Evolutionary conservation across 129 eudicot species (phyloP).

Genomic region (Lonicera japonica): DNA sequence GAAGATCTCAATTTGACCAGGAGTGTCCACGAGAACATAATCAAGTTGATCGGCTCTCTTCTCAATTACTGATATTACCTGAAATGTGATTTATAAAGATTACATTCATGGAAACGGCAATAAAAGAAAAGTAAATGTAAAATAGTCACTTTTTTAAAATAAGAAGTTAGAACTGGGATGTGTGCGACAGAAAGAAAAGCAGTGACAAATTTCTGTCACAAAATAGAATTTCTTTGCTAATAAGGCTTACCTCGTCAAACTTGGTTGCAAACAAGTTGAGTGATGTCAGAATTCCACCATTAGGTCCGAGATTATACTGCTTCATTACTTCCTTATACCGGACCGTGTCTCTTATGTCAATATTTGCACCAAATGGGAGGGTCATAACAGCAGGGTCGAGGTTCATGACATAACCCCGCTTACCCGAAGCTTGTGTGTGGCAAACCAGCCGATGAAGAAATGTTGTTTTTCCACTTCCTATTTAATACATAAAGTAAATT

Average conservation of each 20-base stretch:
- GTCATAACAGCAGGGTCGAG: constrained; percentile 97
- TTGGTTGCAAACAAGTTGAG: constrained; percentile 92
- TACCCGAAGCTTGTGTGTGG: constrained; percentile 62
- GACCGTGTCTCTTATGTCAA: constrained; percentile 95
- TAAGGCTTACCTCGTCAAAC: constrained; percentile 82
- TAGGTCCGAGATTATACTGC: constrained; percentile 89
- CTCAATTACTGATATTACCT: constrained; percentile 78
- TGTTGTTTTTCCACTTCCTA: constrained; percentile 97
- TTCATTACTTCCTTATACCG: constrained; percentile 97
- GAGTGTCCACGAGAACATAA: constrained; percentile 95
- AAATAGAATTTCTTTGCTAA: background rate
- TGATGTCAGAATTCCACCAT: constrained; percentile 86
- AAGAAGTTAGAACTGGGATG: no score
- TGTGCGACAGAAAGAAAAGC: no score
- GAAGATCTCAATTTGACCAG: constrained; percentile 96
- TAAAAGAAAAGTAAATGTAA: no score
- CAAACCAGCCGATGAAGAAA: constrained; percentile 72
- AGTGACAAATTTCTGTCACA: no score
- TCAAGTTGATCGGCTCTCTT: constrained; percentile 91
- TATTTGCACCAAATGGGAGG: constrained; percentile 91
- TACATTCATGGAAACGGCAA: background rate
- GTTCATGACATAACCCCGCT: constrained; percentile 78
- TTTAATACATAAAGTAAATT: background rate
- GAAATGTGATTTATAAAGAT: constrained; percentile 15
- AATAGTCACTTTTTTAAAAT: no score